phyloP scores from a whole-genome alignment of 352 stramenopile genomes.

The Aphanomyces stellatus region DNA sequence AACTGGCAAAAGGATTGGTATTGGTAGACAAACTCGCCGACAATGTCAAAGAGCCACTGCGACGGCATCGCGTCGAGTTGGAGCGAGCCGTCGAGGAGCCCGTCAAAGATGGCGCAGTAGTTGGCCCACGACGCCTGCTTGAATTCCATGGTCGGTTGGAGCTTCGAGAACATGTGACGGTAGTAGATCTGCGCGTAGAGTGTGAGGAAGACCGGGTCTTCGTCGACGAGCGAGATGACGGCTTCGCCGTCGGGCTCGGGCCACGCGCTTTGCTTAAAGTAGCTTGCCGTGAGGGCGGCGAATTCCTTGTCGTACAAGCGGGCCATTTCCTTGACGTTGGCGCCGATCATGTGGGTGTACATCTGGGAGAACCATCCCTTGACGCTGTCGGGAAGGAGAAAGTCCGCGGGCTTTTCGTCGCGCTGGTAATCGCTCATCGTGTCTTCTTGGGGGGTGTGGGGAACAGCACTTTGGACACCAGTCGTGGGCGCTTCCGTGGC shows the following conservation, averaged over 20 bases:
- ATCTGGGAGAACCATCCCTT: constrained; percentile 86
- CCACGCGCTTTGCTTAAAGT: constrained; percentile 94
- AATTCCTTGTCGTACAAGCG: constrained; percentile 85
- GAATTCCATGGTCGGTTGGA: constrained; percentile 80
- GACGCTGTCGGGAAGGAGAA: constrained; percentile 78
- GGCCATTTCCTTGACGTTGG: constrained; percentile 75
- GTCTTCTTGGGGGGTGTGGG: not conserved
- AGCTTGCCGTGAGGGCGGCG: constrained; percentile 83
- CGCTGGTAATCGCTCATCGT: constrained; percentile 27
- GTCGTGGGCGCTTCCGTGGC: not conserved
- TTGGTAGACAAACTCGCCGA: constrained; percentile 99
- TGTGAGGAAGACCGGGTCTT: constrained; percentile 88
- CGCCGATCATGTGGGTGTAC: constrained; percentile 75
- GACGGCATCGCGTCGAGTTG: constrained; percentile 83
- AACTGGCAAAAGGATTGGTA: constrained; percentile 99
- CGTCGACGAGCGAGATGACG: constrained; percentile 72
- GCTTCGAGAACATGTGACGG: constrained; percentile 91
- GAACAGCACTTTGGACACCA: constrained; percentile 6
- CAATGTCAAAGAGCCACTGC: constrained; percentile 98
- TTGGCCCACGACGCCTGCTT: constrained; percentile 90
- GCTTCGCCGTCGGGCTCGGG: constrained; percentile 77
- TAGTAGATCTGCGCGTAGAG: constrained; percentile 97
- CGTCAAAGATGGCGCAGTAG: constrained; percentile 93
- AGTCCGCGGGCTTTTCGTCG: constrained; percentile 82
- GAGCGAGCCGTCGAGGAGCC: constrained; percentile 78